Evolutionary conservation across 164 flowering plant genomes (phyloP), one percentile per base, ranked within the genome.

Genomic region (Nymphaea colorata): DNA sequence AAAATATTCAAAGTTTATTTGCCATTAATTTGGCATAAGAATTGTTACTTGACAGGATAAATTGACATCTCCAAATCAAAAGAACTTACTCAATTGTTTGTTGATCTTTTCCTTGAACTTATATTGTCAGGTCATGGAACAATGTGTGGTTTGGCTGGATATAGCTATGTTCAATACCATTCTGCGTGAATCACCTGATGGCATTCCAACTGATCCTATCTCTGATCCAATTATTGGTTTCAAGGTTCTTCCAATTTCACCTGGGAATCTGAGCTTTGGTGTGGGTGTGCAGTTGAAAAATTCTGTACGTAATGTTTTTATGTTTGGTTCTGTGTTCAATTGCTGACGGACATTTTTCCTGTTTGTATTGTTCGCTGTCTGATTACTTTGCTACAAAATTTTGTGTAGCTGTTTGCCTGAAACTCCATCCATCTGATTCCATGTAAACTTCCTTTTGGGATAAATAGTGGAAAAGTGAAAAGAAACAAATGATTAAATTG

Each of bases 101-200:
- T 47, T 7, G 55, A 7, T 47, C 55, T 47, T 47, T 47, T 25
- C 36, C 36, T 25, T 25, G 1, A 25, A 25, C 36, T 25, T 25
- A 25, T 25, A 25, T 25, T 45, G 41, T 70, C 73, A 94, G 98
- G 96, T 91, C 36, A 89, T 94, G 95, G 90, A 87, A 82, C 96
- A 91, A 78, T 81, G 91, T 77, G 91, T 90, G 43, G 63, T 64
- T 66, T 86, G 97, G 78, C 69, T 94, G 68, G 98, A 94, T 72
- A 96, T 94, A 71, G 97, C 96, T 62, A 91, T 94, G 98, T 90
- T 91, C 80, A 94, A 94, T 80, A 97, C 97, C 42, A 84, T 91
- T 76, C 96, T 91, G 61, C 96, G 97, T 64, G 92, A 88, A 81
- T 84, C 91, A 72, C 87, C 70, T 67, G 95, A 88, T 47, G 96